These are phyloP conservation scores for Cyclotella choctawhatcheeana DNA, from an alignment of 108 stramenopile species.

Conservation along the genomic window DNA sequence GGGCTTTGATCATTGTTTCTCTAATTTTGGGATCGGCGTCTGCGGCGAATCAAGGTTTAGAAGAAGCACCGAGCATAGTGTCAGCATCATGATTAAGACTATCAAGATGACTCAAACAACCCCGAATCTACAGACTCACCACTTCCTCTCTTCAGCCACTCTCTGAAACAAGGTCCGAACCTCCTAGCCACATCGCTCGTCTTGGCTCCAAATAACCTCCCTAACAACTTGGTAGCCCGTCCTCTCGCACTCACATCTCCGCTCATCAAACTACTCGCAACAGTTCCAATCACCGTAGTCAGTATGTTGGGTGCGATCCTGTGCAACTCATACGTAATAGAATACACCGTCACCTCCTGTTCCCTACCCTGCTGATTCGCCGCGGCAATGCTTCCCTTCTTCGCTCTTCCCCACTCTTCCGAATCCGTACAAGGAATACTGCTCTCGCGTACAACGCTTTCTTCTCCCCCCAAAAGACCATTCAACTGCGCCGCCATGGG, in stretches of 20 bases:
- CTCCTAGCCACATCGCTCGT: slow-evolving; percentile 44
- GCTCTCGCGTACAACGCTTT: slow-evolving; percentile 46
- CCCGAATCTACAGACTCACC: slow-evolving; percentile 39
- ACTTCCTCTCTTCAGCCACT: slow-evolving; percentile 71
- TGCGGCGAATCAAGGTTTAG: no score
- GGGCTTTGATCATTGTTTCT: slow-evolving; percentile 64
- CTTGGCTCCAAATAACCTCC: slow-evolving; percentile 60
- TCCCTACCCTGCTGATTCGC: neutral
- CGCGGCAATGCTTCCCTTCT: slow-evolving; percentile 18
- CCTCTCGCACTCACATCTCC: slow-evolving; percentile 52
- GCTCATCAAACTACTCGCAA: slow-evolving; percentile 54
- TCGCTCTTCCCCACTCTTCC: slow-evolving; percentile 11
- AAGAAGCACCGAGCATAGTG: no score
- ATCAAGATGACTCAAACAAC: slow-evolving; percentile 1
- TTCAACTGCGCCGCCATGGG: slow-evolving; percentile 77
- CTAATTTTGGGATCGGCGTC: slow-evolving; percentile 58
- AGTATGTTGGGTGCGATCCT: slow-evolving; percentile 71
- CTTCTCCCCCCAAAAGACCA: slow-evolving; percentile 72
- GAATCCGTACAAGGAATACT: slow-evolving; percentile 15
- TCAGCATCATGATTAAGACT: no score
- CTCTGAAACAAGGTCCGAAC: slow-evolving; percentile 66
- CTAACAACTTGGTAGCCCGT: slow-evolving; percentile 66
- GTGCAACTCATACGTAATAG: slow-evolving; percentile 75
- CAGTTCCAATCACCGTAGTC: slow-evolving; percentile 84
- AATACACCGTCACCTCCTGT: slow-evolving; percentile 62